Percentiles rank a stretch among this genome's conserved stretches.
Evolutionary conservation across 1,284 basidiomycete species (phyloP).

Genomic region (Xanthoconium separans): DNA sequence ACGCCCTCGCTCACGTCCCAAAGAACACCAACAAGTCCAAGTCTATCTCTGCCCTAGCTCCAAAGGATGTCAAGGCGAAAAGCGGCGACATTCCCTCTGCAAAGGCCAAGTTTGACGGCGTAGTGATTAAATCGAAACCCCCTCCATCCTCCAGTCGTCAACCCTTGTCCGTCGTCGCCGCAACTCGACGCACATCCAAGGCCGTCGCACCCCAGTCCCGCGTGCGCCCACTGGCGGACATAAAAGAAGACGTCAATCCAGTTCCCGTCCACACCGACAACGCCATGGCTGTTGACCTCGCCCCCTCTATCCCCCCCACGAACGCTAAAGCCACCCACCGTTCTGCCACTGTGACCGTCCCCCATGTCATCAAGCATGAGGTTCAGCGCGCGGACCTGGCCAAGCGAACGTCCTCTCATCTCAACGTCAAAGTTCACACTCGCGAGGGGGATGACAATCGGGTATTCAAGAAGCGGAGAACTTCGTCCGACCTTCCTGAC

Average conservation of each 20-base stretch:
- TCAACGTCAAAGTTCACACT: constrained; percentile 27
- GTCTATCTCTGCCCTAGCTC: constrained; percentile 25
- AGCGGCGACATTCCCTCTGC: constrained; percentile 38
- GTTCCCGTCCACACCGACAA: constrained; percentile 40
- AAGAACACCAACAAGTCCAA: constrained; percentile 50
- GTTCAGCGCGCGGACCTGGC: constrained; percentile 30
- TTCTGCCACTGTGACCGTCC: constrained; percentile 5
- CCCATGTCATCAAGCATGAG: constrained; percentile 29
- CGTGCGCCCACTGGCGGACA: constrained; percentile 28
- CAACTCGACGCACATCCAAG: constrained; percentile 31
- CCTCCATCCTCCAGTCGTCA: constrained; percentile 37
- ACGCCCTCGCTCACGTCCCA: constrained; percentile 68
- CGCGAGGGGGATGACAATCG: constrained; percentile 51
- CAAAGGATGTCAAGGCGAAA: constrained; percentile 43
- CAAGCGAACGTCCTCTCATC: constrained; percentile 27
- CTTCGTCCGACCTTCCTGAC: constrained; percentile 66
- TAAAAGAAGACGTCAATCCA: constrained; percentile 36
- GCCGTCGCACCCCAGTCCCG: constrained; percentile 21
- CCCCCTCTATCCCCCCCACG: constrained; percentile 1
- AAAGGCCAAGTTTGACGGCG: constrained; percentile 51
- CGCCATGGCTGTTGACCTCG: constrained; percentile 58
- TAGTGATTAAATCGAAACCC: constrained; percentile 49
- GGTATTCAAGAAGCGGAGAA: constrained; percentile 68
- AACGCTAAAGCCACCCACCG: constrained; percentile 7
- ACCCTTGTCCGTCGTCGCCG: constrained; percentile 39